Evolutionary conservation across 495 filamentous ascomycete species (phyloP).

Genomic region (Neurospora sp.): DNA sequence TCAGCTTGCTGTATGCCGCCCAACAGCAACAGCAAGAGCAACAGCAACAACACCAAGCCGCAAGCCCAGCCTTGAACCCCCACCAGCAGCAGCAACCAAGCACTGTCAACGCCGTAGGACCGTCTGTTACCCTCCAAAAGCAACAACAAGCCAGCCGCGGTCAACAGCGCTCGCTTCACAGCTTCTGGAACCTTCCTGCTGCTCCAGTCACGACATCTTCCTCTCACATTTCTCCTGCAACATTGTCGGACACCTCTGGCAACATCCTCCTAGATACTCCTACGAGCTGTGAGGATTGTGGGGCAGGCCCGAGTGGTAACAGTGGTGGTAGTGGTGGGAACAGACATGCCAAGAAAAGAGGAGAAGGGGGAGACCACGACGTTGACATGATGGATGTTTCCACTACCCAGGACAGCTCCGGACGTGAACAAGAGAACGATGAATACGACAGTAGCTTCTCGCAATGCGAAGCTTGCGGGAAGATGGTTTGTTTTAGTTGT

Average conservation of each 20-base stretch:
- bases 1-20: slow-evolving; percentile 35
- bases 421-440: slow-evolving; percentile 10
- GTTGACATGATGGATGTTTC: slow-evolving; percentile 17
- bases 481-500: slow-evolving; percentile 38
- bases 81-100: slow-evolving; percentile 3
- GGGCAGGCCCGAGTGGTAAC: slow-evolving; percentile 13
- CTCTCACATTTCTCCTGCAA: background rate
- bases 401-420: slow-evolving; percentile 2
- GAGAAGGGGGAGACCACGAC: slow-evolving; percentile 4
- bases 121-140: background rate
- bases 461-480: slow-evolving; percentile 29
- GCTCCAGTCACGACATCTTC: slow-evolving; percentile 7
- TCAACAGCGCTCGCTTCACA: slow-evolving; percentile 35
- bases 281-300: slow-evolving; percentile 35
- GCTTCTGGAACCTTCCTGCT: slow-evolving; percentile 35
- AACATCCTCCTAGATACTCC: slow-evolving; percentile 5
- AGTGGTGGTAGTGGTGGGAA: background rate
- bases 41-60: background rate
- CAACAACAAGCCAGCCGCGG: slow-evolving; percentile 2
- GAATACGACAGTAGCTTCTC: slow-evolving; percentile 5
- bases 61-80: background rate
- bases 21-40: slow-evolving; percentile 26
- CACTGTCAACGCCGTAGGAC: background rate
- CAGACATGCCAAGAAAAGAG: background rate
- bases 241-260: background rate